These are phyloP conservation scores for Rubus idaeus DNA, from an alignment of 306 rosid species.

Conservation along the genomic window DNA sequence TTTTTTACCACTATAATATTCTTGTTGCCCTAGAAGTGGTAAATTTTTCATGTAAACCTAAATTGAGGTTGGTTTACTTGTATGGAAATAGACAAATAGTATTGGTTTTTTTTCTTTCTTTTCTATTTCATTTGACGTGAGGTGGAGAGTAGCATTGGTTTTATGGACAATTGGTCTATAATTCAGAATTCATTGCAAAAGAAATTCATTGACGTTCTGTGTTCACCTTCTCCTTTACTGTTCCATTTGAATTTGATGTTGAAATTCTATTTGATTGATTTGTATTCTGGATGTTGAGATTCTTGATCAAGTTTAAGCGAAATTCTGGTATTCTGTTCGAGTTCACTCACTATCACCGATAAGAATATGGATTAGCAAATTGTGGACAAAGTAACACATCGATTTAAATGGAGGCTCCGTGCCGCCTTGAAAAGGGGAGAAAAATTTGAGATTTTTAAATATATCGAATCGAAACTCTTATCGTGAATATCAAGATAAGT, in stretches of 20 bases:
- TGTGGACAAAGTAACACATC: not conserved
- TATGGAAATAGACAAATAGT: not conserved
- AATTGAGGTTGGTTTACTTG: not conserved
- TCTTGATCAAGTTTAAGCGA: not conserved
- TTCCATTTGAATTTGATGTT: not conserved
- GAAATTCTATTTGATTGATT: not conserved
- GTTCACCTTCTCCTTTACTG: not conserved
- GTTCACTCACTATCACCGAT: not conserved
- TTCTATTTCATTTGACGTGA: not conserved
- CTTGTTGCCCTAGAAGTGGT: not conserved
- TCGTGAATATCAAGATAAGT: not conserved
- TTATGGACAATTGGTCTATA: not conserved
- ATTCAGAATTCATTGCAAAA: conserved; percentile 13
- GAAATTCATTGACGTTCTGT: not conserved
- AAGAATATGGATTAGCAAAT: not conserved
- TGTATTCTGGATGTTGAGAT: not conserved
- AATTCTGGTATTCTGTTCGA: not conserved
- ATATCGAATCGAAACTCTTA: too few relatives aligned
- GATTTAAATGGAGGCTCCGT: not conserved
- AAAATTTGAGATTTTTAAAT: not conserved
- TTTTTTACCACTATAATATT: not conserved
- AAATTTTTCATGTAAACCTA: not conserved
- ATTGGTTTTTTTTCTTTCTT: not conserved
- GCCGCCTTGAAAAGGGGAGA: not conserved
- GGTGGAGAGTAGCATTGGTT: not conserved